Percentiles rank a stretch among this genome's conserved stretches.
Evolutionary conservation across 2,329 filamentous ascomycete genomes (phyloP).

Genomic region (Ophiocordyceps camponoti-saundersi): DNA sequence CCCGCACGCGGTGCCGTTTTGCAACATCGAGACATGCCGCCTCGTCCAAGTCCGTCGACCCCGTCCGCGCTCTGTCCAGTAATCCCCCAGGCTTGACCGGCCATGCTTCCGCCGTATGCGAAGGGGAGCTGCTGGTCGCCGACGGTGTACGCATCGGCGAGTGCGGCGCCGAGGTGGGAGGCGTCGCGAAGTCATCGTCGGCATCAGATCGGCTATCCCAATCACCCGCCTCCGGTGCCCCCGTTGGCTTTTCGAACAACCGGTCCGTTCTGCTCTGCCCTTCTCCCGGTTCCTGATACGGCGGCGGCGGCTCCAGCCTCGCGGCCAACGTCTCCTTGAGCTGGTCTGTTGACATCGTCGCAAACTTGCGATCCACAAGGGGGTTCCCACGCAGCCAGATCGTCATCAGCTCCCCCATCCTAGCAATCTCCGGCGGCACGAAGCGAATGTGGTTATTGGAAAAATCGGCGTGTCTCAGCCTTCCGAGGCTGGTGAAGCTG

Average conservation of each 20-base stretch:
- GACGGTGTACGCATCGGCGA: constrained; percentile 32
- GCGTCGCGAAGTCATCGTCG: constrained; percentile 37
- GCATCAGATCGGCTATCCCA: constrained; percentile 29
- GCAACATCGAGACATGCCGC: constrained; percentile 39
- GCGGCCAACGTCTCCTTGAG: constrained; percentile 57
- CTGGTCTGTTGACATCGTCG: constrained; percentile 63
- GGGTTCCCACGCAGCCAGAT: constrained; percentile 80
- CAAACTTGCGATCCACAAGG: constrained; percentile 70
- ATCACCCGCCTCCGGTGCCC: not conserved
- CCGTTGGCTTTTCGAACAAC: constrained; percentile 4
- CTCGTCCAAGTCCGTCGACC: constrained; percentile 41
- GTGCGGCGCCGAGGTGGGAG: constrained; percentile 34
- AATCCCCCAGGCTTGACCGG: constrained; percentile 41
- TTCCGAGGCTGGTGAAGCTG: constrained; percentile 51
- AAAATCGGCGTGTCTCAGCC: constrained; percentile 63
- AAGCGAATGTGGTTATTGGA: constrained; percentile 67
- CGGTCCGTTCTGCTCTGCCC: constrained; percentile 7
- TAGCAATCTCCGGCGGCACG: constrained; percentile 58
- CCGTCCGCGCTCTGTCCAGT: constrained; percentile 53
- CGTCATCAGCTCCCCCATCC: constrained; percentile 62
- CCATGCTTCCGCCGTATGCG: constrained; percentile 26
- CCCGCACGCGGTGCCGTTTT: constrained; percentile 29
- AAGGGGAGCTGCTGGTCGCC: constrained; percentile 25
- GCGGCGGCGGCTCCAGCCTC: constrained; percentile 42
- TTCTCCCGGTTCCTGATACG: constrained; percentile 16